Conservation (phyloP, 768 basidiomycete genomes). For the Phlegmacium glaucopus region DNA sequence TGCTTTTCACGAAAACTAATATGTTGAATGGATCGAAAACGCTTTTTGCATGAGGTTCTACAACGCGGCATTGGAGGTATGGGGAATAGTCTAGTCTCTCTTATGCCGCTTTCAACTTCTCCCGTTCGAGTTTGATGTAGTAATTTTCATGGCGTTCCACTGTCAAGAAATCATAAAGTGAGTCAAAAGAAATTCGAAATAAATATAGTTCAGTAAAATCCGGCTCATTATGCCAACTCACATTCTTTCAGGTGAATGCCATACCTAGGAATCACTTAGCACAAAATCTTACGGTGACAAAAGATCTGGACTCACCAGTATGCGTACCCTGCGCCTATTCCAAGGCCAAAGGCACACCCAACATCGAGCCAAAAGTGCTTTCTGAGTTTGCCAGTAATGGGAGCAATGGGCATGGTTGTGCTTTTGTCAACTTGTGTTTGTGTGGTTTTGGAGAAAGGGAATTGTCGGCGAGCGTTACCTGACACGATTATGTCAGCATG, state of each 20-base stretch:
- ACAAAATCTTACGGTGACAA: slow-evolving; percentile 7
- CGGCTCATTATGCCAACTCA: slow-evolving; percentile 39
- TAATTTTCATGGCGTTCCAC: slow-evolving; percentile 82
- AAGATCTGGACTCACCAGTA: slow-evolving; percentile 63
- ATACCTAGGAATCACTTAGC: slow-evolving; percentile 57
- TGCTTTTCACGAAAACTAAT: slow-evolving; percentile 11
- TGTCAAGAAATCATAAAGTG: slow-evolving; percentile 25
- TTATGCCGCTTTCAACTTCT: slow-evolving; percentile 33
- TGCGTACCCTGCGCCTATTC: slow-evolving; percentile 67
- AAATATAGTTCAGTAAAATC: background rate
- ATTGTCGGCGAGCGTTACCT: slow-evolving; percentile 34
- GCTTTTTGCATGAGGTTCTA: slow-evolving; percentile 9
- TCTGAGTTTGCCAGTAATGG: slow-evolving; percentile 92
- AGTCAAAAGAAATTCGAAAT: background rate
- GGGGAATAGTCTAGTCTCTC: slow-evolving; percentile 9
- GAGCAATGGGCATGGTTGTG: slow-evolving; percentile 73
- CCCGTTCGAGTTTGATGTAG: slow-evolving; percentile 82
- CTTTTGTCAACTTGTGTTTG: slow-evolving; percentile 21
- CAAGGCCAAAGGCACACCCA: slow-evolving; percentile 71
- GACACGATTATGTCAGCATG: slow-evolving; percentile 19
- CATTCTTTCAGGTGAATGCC: slow-evolving; percentile 72
- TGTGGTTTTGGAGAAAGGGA: slow-evolving; percentile 28
- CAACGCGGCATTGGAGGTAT: slow-evolving; percentile 17
- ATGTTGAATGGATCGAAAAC: slow-evolving; percentile 7
- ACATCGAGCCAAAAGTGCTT: slow-evolving; percentile 90